Percentiles rank a stretch among this genome's conserved stretches.
Evolutionary conservation across 345 rosid genomes (phyloP).

Genomic region (Syzygium jambos): DNA sequence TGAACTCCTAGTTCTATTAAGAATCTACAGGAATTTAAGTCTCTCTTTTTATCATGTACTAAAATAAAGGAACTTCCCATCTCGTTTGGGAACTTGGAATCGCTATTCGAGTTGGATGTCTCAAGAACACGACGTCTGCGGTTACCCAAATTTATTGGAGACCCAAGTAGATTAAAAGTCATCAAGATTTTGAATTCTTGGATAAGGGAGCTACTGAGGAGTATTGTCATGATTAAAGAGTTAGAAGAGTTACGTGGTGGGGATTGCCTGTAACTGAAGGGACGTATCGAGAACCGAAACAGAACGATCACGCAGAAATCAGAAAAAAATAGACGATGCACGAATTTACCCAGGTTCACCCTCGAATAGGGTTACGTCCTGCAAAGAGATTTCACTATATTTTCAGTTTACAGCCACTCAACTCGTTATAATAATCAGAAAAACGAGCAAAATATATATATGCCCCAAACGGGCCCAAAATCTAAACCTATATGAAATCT

Average conservation of each 20-base stretch:
- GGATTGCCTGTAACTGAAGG: neutral
- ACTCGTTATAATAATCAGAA: too few species aligned
- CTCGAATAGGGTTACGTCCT: too few species aligned
- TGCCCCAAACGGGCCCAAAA: too few species aligned
- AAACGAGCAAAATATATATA: too few species aligned
- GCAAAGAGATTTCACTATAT: too few species aligned
- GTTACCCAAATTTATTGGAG: neutral
- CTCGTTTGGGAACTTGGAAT: neutral
- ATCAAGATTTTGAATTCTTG: neutral
- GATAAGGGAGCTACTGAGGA: neutral
- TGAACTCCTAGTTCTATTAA: neutral
- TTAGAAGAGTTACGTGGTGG: neutral
- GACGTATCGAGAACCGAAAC: too few species aligned
- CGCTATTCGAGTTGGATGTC: neutral
- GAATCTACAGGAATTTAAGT: neutral
- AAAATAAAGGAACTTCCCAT: neutral
- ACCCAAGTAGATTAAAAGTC: neutral
- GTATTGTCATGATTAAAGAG: neutral
- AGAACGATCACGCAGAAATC: too few species aligned
- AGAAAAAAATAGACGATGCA: too few species aligned
- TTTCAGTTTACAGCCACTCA: too few species aligned
- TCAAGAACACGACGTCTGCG: fast-evolving
- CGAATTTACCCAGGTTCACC: too few species aligned
- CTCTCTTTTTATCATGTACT: neutral
- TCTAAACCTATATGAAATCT: too few species aligned